These are phyloP conservation scores for Colletotrichum brevisporum DNA, from an alignment of 2,329 filamentous ascomycete genomes.

Conservation along the genomic window DNA sequence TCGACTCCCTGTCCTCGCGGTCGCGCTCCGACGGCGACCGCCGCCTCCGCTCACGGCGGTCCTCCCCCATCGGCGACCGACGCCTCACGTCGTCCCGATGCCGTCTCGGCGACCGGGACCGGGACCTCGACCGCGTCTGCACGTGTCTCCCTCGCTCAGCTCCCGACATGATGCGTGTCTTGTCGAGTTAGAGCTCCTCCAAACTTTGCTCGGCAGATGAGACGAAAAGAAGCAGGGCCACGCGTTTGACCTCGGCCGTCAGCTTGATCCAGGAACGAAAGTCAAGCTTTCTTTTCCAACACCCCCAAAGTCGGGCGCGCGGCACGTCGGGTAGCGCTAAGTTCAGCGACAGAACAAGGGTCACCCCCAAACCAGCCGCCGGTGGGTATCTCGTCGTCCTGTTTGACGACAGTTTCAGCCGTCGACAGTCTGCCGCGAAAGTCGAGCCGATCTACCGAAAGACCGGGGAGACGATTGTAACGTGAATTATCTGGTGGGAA, in stretches of 20 bases:
- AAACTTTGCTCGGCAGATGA: neutral
- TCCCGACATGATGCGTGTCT: slow-evolving; percentile 1
- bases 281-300: neutral
- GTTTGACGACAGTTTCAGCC: slow-evolving; percentile 39
- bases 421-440: slow-evolving; percentile 25
- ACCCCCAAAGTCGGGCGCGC: neutral
- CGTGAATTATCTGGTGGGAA: neutral
- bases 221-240: neutral
- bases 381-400: slow-evolving; percentile 15
- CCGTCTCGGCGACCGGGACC: slow-evolving; percentile 32
- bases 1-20: slow-evolving; percentile 5
- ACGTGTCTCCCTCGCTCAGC: slow-evolving; percentile 34
- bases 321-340: neutral
- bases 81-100: slow-evolving; percentile 26
- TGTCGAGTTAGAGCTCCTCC: neutral
- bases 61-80: slow-evolving; percentile 29
- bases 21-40: slow-evolving; percentile 12
- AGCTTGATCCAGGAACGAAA: neutral
- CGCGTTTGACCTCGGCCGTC: neutral
- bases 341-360: slow-evolving; percentile 3
- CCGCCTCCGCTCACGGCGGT: slow-evolving; percentile 16
- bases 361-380: neutral
- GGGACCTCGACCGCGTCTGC: slow-evolving; percentile 39
- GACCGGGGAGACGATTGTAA: neutral
- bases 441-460: slow-evolving; percentile 24